Base-by-base conservation (phyloP, 2,329 filamentous ascomycete species). In the Colletotrichum sp. region DNA sequence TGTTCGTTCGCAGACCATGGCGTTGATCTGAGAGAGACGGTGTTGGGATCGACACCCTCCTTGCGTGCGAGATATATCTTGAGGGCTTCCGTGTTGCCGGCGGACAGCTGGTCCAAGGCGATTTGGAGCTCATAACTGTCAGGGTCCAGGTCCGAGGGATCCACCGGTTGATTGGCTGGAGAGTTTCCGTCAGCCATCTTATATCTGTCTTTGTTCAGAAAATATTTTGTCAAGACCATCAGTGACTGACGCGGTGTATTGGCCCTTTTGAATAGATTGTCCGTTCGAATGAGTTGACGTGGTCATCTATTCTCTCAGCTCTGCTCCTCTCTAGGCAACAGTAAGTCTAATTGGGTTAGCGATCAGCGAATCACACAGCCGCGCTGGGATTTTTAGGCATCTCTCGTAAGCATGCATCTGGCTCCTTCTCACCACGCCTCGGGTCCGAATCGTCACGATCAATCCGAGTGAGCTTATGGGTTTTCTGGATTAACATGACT, bases 71-170 rank as follows among this genome's bases (percentile, higher is more conserved):
- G 59, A 12, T 30, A 74, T 2, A 59, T 16, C 13, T 44, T 64
- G 18, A 74, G 44, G 9, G 72, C 59, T 4, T 74, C 72, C 5
- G 72, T 71, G 8, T 67, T 71, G 15, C 72, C 67, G 34, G 59
- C 57, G 21, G 67, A 32, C 16, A 74, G 59, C 49, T 74, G 72
- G 8, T 74, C 72, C n/a, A 74, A 34, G 2, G 72, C 72, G 13
- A 60, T 60, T 21, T 74, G 72, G 5, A 65, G n/a, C 6, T 74
- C 72, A 21, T 74, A 74, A 8, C 28, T n/a, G 26, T 62, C 26
- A 3, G 59, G 30, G 28, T 62, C 59, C 18, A 32, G 26, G 18
- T 62, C 59, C 8, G 28, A 21, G 18, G 59, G 16, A 30, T 30
- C 30, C 6, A 8, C 59, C 10, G 59, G 28, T 6, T 30, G 28